Conservation (phyloP, 495 filamentous ascomycete species). For the Penicillium robsamsonii region DNA sequence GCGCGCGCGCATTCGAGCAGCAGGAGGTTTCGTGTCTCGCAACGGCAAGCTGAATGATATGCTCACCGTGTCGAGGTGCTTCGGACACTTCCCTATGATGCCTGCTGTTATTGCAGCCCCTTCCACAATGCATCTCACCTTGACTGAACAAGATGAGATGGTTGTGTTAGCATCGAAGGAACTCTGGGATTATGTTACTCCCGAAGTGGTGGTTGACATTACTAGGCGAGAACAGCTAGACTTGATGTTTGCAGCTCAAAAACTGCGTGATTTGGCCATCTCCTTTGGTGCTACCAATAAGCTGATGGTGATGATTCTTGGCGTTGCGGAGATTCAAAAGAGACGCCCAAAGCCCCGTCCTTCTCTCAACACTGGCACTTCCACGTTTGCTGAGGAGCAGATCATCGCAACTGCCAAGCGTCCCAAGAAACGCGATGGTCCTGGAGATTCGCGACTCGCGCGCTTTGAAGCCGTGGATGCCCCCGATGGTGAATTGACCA, state of each 20-base stretch:
- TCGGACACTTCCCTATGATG: slow-evolving; percentile 90
- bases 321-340: slow-evolving; percentile 84
- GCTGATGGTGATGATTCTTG: slow-evolving; percentile 98
- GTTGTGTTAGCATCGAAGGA: slow-evolving; percentile 88
- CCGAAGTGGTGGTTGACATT: slow-evolving; percentile 87
- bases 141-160: slow-evolving; percentile 91
- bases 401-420: slow-evolving; percentile 58
- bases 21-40: slow-evolving; percentile 91
- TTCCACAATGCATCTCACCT: slow-evolving; percentile 69
- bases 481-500: slow-evolving; percentile 81
- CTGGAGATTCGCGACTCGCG: slow-evolving; percentile 75
- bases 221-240: slow-evolving; percentile 79
- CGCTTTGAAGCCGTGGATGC: slow-evolving; percentile 90
- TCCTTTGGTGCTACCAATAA: slow-evolving; percentile 90
- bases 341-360: slow-evolving; percentile 71
- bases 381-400: slow-evolving; percentile 68
- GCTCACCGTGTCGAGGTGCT: slow-evolving; percentile 88
- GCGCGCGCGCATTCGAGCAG: slow-evolving; percentile 85
- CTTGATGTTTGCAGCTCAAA: slow-evolving; percentile 94
- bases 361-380: slow-evolving; percentile 76
- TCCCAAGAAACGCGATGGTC: slow-evolving; percentile 64
- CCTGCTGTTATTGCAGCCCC: slow-evolving; percentile 91
- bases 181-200: slow-evolving; percentile 89
- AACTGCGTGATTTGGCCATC: slow-evolving; percentile 90
- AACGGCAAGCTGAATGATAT: slow-evolving; percentile 91